These are phyloP conservation scores for Candida piceae DNA, from an alignment of 805 yeast species.

Conservation along the genomic window DNA sequence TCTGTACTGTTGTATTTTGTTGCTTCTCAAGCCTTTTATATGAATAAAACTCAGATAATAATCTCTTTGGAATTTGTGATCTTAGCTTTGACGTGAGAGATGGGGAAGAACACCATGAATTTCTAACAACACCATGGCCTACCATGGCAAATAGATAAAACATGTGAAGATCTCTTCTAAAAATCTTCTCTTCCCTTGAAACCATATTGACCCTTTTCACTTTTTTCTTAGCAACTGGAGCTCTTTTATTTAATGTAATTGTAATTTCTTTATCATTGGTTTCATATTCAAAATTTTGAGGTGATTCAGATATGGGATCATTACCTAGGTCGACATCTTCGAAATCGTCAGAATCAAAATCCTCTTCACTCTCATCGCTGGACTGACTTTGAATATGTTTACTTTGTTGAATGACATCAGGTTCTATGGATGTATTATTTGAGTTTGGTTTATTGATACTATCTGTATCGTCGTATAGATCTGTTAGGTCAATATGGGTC, in stretches of 20 bases:
- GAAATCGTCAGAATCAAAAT: constrained; percentile 35
- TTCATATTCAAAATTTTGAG: constrained; percentile 4
- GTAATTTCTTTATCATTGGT: constrained; percentile 16
- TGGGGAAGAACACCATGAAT: constrained; percentile 64
- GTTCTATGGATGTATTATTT: too few relatives aligned
- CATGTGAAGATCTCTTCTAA: constrained; percentile 54
- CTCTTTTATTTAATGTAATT: constrained; percentile 17
- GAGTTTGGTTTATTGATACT: too few relatives aligned
- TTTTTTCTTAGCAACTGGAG: constrained; percentile 18
- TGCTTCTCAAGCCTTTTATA: constrained; percentile 21
- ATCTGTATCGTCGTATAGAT: too few relatives aligned
- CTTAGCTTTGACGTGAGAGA: constrained; percentile 37
- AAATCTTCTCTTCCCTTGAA: constrained; percentile 48
- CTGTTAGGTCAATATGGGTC: too few relatives aligned
- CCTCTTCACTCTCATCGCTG: constrained; percentile 25
- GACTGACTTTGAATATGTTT: background rate
- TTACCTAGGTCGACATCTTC: constrained; percentile 34
- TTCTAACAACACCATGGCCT: constrained; percentile 63
- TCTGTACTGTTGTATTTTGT: constrained; percentile 25
- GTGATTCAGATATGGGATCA: background rate
- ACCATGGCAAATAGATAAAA: constrained; percentile 53
- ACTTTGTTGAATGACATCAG: too few relatives aligned
- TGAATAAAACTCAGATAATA: constrained; percentile 39
- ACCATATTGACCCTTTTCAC: constrained; percentile 33
- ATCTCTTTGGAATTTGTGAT: constrained; percentile 41